phyloP scores from a whole-genome alignment of 2,329 filamentous ascomycete genomes.

The Seiridium cupressi region DNA sequence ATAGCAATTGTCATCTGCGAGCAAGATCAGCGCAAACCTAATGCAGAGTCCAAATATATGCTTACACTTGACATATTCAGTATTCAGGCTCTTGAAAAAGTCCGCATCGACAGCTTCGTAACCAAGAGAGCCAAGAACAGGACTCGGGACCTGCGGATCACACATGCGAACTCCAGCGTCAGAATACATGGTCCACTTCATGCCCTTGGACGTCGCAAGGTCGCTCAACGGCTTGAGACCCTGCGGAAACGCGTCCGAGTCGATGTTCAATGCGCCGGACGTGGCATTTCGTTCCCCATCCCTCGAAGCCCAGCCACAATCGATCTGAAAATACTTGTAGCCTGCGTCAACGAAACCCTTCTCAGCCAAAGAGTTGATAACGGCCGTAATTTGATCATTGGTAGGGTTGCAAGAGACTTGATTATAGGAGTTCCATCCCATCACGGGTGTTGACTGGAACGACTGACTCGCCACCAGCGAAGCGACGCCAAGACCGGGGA shows the following conservation, averaged over 20 bases:
- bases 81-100: background rate
- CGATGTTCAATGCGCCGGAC: background rate
- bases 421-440: background rate
- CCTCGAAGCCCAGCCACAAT: background rate
- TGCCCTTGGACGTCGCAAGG: background rate
- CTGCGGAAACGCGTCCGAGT: background rate
- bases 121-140: background rate
- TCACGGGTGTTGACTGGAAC: background rate
- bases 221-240: background rate
- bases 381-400: background rate
- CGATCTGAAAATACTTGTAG: background rate
- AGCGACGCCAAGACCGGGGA: background rate
- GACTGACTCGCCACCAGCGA: background rate
- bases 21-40: background rate
- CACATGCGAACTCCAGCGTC: background rate
- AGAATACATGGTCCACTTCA: background rate
- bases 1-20: background rate
- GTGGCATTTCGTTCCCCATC: background rate
- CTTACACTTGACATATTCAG: background rate
- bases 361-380: background rate
- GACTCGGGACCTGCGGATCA: background rate
- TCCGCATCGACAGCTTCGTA: background rate
- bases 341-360: background rate
- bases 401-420: background rate
- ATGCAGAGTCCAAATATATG: background rate